phyloP scores from a whole-genome alignment of 1,284 basidiomycete genomes.

The Blastosporella zonata region DNA sequence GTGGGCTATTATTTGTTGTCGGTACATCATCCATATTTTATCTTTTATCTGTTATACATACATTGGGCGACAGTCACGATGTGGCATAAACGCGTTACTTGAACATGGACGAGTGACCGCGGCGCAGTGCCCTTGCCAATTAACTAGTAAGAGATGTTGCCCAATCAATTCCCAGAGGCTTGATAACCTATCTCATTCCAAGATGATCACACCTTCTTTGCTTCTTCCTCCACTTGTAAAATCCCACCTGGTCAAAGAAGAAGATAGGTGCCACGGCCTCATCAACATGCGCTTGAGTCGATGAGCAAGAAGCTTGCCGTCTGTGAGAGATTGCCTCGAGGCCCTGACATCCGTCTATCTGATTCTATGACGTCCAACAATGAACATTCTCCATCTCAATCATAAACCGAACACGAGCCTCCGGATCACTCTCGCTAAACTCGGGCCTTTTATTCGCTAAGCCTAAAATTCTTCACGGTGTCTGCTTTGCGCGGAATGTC shows the following conservation, averaged over 20 bases:
- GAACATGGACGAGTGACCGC: no score
- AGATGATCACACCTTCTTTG: background rate
- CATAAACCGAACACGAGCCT: no score
- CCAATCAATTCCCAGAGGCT: background rate
- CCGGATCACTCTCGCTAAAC: background rate
- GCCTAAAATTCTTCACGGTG: background rate
- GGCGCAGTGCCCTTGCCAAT: background rate
- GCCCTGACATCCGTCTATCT: no score
- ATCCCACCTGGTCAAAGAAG: background rate
- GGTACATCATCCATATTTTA: no score
- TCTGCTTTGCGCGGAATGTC: background rate
- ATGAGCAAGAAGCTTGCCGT: no score
- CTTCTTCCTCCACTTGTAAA: background rate
- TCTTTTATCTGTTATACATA: no score
- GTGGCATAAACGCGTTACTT: no score
- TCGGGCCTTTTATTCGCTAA: background rate
- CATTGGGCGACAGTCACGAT: no score
- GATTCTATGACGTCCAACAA: no score
- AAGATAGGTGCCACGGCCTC: background rate
- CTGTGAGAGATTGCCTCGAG: background rate
- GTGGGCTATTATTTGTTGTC: no score
- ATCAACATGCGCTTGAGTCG: no score
- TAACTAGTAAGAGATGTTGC: background rate
- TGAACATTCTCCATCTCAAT: no score
- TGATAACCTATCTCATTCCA: background rate